Evolutionary conservation across 192 early-diverging fungal species (phyloP), one percentile per base, ranked within the genome.

Genomic region (Helicostylum pulchrum): DNA sequence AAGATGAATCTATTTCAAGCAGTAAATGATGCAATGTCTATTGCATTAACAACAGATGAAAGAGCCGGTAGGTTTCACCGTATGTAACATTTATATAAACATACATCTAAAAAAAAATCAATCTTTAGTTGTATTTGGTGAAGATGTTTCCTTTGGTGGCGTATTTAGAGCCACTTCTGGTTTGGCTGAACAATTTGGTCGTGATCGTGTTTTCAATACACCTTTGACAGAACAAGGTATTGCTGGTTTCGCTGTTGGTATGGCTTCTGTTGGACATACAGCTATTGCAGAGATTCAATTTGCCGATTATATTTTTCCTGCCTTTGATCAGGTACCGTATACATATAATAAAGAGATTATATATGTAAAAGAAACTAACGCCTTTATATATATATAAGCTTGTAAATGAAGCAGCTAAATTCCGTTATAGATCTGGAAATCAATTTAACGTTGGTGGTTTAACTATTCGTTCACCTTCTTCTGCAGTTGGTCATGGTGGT

Each of bases 241-340:
- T 65, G 92, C 88, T 23, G 96, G 95, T 34, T 98, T 98, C 73
- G 95, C 81, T 9, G 93, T 98, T 62, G 96, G 96, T 31, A 83
- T 97, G 85, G 96, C 96, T 3, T 78, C 95, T 17, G 88, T 92
- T 66, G 96, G 96, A 19, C 90, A 93, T 67, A 97, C 95, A 17
- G 93, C 96, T 47, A 93, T 98, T 70, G 96, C 96, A 26, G 96
- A 98, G 75, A 97, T 98, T 30, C 96, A 98, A 79, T 98, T 98
- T 78, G 96, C 94, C 4, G 96, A 99, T 78, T 99, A 99, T 66
- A 93, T 99, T 12, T 96, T 92, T 75, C 96, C 96, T 4, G 96
- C 95, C 8, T 99, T 97, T 71, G 96, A 99, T 77, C 96, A 98
- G 80, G 86, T 90, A 75, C 26, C 1, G 26, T 26, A 26, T 26